These are phyloP conservation scores for Fusarium chuoi DNA, from an alignment of 2,329 filamentous ascomycete genomes.

Conservation along the genomic window DNA sequence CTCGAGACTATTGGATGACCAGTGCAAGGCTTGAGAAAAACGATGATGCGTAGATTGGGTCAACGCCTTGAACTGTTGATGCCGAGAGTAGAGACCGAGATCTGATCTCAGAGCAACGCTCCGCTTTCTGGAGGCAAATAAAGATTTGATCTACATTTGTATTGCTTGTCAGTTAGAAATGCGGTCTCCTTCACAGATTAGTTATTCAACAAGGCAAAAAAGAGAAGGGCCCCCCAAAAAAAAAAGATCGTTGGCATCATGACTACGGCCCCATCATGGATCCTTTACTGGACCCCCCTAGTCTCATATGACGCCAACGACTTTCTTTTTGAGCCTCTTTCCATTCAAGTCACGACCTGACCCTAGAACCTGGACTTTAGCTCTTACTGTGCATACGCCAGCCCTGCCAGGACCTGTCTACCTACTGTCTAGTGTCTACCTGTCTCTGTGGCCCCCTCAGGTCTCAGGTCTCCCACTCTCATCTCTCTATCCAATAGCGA, in stretches of 20 bases:
- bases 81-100: background rate
- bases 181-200: background rate
- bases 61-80: background rate
- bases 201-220: background rate
- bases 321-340: conserved; percentile 19
- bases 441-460: background rate
- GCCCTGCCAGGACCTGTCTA: background rate
- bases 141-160: conserved; percentile 1
- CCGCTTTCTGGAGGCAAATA: background rate
- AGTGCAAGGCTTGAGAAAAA: conserved; percentile 19
- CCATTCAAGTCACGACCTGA: background rate
- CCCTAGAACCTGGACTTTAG: conserved; percentile 7
- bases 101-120: background rate
- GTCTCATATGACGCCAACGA: conserved; percentile 39
- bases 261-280: conserved; percentile 27
- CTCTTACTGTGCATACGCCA: conserved; percentile 12
- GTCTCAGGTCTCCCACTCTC: background rate
- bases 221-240: background rate
- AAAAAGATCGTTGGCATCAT: background rate
- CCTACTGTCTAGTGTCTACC: background rate
- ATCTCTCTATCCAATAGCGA: background rate
- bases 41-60: conserved; percentile 39
- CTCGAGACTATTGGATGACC: conserved; percentile 20
- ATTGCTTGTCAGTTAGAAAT: background rate
- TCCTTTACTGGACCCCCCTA: background rate